Evolutionary conservation across 2,329 filamentous ascomycete species (phyloP).

Genomic region (Aspergillus pseudonomiae): DNA sequence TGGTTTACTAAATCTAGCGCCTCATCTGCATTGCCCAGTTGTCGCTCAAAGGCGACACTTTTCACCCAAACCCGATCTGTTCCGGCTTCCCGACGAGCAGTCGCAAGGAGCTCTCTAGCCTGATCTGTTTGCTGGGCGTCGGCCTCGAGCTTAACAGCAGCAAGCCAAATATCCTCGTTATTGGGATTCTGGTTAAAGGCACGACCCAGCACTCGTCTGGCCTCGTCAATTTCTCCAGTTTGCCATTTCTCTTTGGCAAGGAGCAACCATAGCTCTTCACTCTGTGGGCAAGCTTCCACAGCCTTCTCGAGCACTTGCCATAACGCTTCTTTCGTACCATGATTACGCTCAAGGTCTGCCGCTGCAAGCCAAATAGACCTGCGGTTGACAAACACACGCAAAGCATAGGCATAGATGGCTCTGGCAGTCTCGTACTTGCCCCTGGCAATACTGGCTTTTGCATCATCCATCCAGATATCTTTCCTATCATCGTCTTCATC

Average conservation of each 20-base stretch:
- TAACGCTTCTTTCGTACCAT: slow-evolving; percentile 80
- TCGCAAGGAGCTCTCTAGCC: slow-evolving; percentile 77
- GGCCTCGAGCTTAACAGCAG: slow-evolving; percentile 93
- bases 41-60: slow-evolving; percentile 88
- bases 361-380: slow-evolving; percentile 88
- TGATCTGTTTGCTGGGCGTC: slow-evolving; percentile 82
- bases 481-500: slow-evolving; percentile 97
- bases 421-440: slow-evolving; percentile 87
- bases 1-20: slow-evolving; percentile 87
- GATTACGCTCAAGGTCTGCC: slow-evolving; percentile 86
- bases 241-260: slow-evolving; percentile 95
- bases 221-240: slow-evolving; percentile 82
- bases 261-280: slow-evolving; percentile 92
- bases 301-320: slow-evolving; percentile 89
- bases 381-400: slow-evolving; percentile 86
- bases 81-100: slow-evolving; percentile 83
- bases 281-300: slow-evolving; percentile 88
- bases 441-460: slow-evolving; percentile 75
- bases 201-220: slow-evolving; percentile 78
- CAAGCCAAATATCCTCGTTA: slow-evolving; percentile 97
- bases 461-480: slow-evolving; percentile 94
- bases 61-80: slow-evolving; percentile 98
- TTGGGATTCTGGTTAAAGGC: slow-evolving; percentile 95
- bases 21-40: slow-evolving; percentile 74
- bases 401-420: slow-evolving; percentile 88